Percentiles rank a stretch among this genome's conserved stretches.
phyloP scores from a whole-genome alignment of 31 red algal species.

The Porphyra umbilicalis region DNA sequence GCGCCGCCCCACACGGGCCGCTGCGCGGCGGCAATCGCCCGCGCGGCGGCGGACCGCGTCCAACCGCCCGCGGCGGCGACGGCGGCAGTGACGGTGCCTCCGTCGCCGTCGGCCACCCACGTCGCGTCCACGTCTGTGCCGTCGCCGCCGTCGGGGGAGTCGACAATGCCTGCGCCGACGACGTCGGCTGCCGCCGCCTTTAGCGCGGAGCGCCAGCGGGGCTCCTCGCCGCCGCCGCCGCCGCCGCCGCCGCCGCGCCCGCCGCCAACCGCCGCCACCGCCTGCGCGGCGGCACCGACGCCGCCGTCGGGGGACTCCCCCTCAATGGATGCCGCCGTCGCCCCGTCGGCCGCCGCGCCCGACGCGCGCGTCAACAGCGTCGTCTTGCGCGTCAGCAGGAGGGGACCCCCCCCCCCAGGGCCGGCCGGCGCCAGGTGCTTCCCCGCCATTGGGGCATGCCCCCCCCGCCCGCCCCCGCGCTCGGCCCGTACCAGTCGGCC shows the following conservation, averaged over 20 bases:
- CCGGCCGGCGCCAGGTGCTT: background rate
- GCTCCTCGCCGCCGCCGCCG: background rate
- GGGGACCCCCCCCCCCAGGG: background rate
- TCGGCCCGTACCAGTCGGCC: background rate
- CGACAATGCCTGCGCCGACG: background rate
- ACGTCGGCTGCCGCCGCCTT: background rate
- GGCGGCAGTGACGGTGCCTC: background rate
- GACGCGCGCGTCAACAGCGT: background rate
- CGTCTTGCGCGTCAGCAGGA: background rate
- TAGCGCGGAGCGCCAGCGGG: background rate
- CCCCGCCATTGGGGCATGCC: background rate
- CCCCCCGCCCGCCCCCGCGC: background rate
- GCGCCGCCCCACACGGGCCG: background rate
- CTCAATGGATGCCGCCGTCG: background rate
- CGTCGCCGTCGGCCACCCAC: background rate
- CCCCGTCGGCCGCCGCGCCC: background rate
- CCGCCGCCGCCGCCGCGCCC: background rate
- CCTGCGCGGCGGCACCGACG: too few relatives aligned
- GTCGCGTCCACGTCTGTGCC: background rate
- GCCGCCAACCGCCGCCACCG: background rate
- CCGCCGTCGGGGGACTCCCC: too few relatives aligned
- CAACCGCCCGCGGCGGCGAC: too few relatives aligned
- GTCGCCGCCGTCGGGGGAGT: background rate
- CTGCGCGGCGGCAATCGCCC: background rate
- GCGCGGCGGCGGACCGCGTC: background rate